phyloP scores from a whole-genome alignment of 805 yeast genomes.

The Ogataea paraovalis region DNA sequence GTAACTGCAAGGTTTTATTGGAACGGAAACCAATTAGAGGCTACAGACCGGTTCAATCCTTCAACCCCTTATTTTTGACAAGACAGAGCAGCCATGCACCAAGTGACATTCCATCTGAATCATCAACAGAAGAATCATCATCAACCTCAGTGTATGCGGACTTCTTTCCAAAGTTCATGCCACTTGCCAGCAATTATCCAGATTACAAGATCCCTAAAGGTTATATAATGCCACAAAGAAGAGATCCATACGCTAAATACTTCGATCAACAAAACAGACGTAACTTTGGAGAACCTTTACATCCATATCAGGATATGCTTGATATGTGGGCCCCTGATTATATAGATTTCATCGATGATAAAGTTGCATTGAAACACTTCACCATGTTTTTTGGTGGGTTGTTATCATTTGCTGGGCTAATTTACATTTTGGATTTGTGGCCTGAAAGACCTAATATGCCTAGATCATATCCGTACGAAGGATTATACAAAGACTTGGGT shows the following conservation, averaged over 20 bases:
- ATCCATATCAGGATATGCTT: slow-evolving; percentile 65
- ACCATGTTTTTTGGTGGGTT: slow-evolving; percentile 51
- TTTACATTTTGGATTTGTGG: slow-evolving; percentile 49
- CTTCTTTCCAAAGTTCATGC: slow-evolving; percentile 28
- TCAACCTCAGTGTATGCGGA: background rate
- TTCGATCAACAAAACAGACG: slow-evolving; percentile 82
- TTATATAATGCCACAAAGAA: slow-evolving; percentile 51
- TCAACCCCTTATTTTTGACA: background rate
- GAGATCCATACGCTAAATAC: slow-evolving; percentile 68
- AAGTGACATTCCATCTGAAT: background rate
- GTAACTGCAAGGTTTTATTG: background rate
- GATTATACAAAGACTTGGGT: slow-evolving; percentile 72
- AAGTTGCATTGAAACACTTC: slow-evolving; percentile 56
- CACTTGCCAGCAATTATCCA: slow-evolving; percentile 27
- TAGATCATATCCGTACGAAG: slow-evolving; percentile 70
- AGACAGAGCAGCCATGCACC: background rate
- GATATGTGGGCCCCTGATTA: slow-evolving; percentile 88
- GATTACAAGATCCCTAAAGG: slow-evolving; percentile 59
- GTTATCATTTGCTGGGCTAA: slow-evolving; percentile 37
- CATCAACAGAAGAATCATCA: background rate
- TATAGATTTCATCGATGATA: slow-evolving; percentile 54
- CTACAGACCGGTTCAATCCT: background rate
- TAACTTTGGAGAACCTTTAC: slow-evolving; percentile 68
- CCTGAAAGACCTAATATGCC: slow-evolving; percentile 75
- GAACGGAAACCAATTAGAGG: background rate